Evolutionary conservation across 2,329 filamentous ascomycete species (phyloP), one percentile per base, ranked within the genome.

Genomic region (Boeremia exigua): DNA sequence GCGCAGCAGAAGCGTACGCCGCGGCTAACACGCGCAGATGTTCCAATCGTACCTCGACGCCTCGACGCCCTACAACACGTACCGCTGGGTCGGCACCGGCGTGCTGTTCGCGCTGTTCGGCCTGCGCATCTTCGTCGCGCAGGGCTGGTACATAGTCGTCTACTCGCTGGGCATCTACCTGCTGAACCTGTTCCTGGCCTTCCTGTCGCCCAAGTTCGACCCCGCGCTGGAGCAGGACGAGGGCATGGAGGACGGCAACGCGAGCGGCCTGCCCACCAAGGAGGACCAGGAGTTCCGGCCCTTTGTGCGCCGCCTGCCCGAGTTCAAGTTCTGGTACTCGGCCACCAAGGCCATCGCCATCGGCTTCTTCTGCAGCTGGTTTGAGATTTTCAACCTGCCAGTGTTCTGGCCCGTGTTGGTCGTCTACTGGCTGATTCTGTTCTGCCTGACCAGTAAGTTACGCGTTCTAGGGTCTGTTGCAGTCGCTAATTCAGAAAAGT

Each of bases 241-340:
- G 74, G 93, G 96, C 64, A 94, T 98, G 84, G 95, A 99, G 79
- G 94, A 97, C 69, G 95, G 95, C 59, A 74, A 72, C 23, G 85
- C 91, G 14, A 86, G 89, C 49, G 86, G 86, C 25, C 86, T 99
- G 38, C 95, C 95, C 23, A 98, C 92, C 54, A 97, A 96, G 81
- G 88, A 92, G 69, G 94, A 98, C 73, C 93, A 99, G 73, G 95
- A 99, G 81, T 99, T 99, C 83, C 88, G 92, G 62, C 95, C 95
- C 3, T 99, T 99, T 74, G 97, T 99, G 75, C 87, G 95, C 72
- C 86, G 95, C 58, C 86, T 99, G 23, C 95, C 95, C 52, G 95
- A 99, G 80, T 99, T 99, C 86, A 99, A 99, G 85, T 99, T 99
- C 83, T 99, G 95, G 95, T 92, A 97, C 81, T 90, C 91, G 70